Conservation (phyloP, 257 asterid genomes). For the Dorcoceras hygrometricum region DNA sequence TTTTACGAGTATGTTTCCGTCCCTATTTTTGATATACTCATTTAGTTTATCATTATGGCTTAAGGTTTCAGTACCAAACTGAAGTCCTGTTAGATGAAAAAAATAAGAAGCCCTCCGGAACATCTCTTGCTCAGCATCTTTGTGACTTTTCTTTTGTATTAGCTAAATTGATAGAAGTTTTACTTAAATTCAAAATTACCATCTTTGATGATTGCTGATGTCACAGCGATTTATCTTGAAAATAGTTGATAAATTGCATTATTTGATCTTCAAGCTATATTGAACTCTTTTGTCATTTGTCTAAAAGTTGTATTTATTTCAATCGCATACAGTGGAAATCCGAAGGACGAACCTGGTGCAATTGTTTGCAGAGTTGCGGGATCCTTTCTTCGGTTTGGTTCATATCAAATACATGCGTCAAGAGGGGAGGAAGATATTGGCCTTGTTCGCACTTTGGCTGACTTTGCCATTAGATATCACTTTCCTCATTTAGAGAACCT, state of each 20-base stretch:
- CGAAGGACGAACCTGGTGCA: slow-evolving; percentile 98
- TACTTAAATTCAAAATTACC: neutral
- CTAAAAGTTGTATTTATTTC: slow-evolving; percentile 1
- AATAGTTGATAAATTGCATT: slow-evolving; percentile 12
- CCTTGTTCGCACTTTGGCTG: slow-evolving; percentile 76
- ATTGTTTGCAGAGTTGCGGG: slow-evolving; percentile 90
- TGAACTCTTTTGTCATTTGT: neutral
- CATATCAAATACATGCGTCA: slow-evolving; percentile 88
- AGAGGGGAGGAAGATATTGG: slow-evolving; percentile 76
- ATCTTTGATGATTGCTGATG: neutral
- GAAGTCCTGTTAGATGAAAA: slow-evolving; percentile 4
- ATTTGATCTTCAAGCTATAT: slow-evolving; percentile 6
- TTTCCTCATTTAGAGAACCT: slow-evolving; percentile 80
- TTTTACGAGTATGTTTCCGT: slow-evolving; percentile 77
- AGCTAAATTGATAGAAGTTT: neutral
- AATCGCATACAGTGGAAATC: slow-evolving; percentile 74
- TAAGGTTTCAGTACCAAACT: neutral
- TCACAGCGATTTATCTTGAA: neutral
- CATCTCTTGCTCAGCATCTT: neutral
- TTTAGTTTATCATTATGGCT: neutral
- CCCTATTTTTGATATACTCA: slow-evolving; percentile 4
- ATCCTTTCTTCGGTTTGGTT: slow-evolving; percentile 94
- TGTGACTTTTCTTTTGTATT: neutral
- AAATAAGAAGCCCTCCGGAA: neutral
- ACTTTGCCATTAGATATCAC: slow-evolving; percentile 81